Evolutionary conservation across 495 filamentous ascomycete genomes (phyloP).

Genomic region (Sordaria brevicollis): DNA sequence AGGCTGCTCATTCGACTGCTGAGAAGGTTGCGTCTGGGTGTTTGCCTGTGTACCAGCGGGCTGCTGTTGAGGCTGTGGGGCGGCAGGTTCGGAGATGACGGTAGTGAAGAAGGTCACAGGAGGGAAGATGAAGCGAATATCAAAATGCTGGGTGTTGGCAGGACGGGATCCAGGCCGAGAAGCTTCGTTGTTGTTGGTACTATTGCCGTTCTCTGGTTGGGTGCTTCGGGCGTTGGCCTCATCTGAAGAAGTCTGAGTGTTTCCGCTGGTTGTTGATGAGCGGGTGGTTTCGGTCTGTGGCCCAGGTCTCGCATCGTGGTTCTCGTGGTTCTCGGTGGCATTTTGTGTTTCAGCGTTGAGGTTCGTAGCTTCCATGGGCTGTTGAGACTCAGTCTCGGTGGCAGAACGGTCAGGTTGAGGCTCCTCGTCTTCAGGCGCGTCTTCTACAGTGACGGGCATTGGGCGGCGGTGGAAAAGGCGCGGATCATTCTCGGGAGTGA

Average conservation of each 20-base stretch:
- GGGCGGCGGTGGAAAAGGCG: constrained; percentile 12
- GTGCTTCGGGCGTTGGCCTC: neutral
- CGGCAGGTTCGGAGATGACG: neutral
- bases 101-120: constrained; percentile 8
- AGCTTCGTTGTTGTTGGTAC: neutral
- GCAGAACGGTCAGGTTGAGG: neutral
- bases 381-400: neutral
- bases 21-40: neutral
- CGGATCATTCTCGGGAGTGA: constrained; percentile 12
- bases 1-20: neutral
- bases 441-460: neutral
- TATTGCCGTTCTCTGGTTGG: neutral
- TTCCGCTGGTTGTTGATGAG: neutral
- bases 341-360: neutral
- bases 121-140: constrained; percentile 5
- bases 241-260: neutral
- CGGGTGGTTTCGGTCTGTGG: neutral
- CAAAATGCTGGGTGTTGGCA: neutral
- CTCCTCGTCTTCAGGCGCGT: neutral
- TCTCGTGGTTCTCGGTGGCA: neutral
- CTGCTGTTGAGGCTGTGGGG: neutral
- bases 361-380: neutral
- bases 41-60: neutral
- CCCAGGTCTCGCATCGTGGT: neutral
- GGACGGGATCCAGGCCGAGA: neutral